Evolutionary conservation across 2,329 filamentous ascomycete genomes (phyloP), one percentile per base, ranked within the genome.

Genomic region (Fusarium camptoceras): DNA sequence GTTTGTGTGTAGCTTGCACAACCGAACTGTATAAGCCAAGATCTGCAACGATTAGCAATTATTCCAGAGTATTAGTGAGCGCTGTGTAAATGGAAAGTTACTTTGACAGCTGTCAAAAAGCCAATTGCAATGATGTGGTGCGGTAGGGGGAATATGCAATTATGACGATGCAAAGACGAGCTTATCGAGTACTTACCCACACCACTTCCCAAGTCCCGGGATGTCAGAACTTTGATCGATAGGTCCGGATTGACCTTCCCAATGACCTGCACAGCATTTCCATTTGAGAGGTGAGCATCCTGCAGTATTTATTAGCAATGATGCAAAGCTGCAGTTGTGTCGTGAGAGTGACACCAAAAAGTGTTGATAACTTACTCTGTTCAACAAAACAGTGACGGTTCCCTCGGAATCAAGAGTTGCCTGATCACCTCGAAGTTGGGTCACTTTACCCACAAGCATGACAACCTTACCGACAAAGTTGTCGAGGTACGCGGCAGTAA

Each of bases 401-500:
- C 95, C 95, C 27, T 89, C 91, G 8, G 93, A 91, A 60, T 97
- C 94, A 30, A 98, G 87, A 8, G 89, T 89, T 0, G 94, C 95
- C 53, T 88, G 87, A 55, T 96, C 92, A 72, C 94, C 94, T 54
- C 91, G 90, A 25, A 98, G 85, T 75, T 96, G 91, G 6, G 88
- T 87, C 48, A 98, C 94, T 75, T 92, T 94, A 75, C 96, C 96
- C 8, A 97, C 86, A 58, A 98, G 85, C 74, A 94, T 94, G 68
- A 98, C 92, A 67, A 92, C 92, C 71, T 88, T 87, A 72, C 86
- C 85, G 71, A 90, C 85, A 82, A 94, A 97, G 76, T 86, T 86
- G 78, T 94, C 89, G 61, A 98, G 91, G 81, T 95, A 92, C 42
- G 86, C 83, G 55, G 92, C 92, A 49, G 92, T 93, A 79, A 98